These are phyloP conservation scores for Solanum stenotomum DNA, from an alignment of 257 asterid species.

Conservation along the genomic window DNA sequence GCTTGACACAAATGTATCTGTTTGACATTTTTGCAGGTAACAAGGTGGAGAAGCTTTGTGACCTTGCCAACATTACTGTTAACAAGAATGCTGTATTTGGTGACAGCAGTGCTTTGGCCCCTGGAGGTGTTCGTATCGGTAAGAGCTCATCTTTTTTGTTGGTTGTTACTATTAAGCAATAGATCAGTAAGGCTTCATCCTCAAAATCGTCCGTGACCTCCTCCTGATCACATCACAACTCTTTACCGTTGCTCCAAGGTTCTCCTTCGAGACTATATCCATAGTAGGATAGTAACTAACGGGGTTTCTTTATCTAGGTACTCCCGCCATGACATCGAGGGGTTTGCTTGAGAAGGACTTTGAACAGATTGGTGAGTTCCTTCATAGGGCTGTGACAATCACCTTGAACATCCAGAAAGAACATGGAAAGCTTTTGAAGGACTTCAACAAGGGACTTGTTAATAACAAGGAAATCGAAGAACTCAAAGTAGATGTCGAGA, in stretches of 20 bases:
- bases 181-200: background rate
- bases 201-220: background rate
- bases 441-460: constrained; percentile 86
- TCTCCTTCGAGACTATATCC: background rate
- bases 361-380: constrained; percentile 91
- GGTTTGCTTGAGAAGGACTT: constrained; percentile 95
- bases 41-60: constrained; percentile 95
- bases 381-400: constrained; percentile 71
- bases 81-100: constrained; percentile 98
- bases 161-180: background rate
- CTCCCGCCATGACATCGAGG: constrained; percentile 98
- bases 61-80: constrained; percentile 84
- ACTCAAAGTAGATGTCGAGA: constrained; percentile 88
- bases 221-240: background rate
- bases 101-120: constrained; percentile 97
- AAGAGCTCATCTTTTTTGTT: constrained; percentile 8
- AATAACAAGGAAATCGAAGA: constrained; percentile 84
- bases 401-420: constrained; percentile 87
- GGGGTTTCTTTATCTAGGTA: constrained; percentile 29
- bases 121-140: constrained; percentile 99
- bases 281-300: background rate
- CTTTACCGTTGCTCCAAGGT: background rate
- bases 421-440: constrained; percentile 82
- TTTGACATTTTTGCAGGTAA: constrained; percentile 44
- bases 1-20: background rate